A percentile compares a stretch with the other conserved stretches of the same genome.
Conservation (phyloP, 345 rosid species). For the Hevea brasiliensis region DNA sequence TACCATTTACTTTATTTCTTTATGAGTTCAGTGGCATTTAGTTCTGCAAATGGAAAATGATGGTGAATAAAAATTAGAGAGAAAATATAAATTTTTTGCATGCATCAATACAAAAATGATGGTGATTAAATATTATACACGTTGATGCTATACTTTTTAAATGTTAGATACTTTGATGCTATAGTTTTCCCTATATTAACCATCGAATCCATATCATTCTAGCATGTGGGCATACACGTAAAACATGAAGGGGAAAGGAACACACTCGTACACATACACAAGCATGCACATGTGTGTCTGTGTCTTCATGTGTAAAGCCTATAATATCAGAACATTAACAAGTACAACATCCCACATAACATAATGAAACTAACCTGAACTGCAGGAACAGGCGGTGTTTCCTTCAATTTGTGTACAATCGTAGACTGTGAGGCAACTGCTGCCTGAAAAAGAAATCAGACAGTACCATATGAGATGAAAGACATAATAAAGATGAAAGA, state of each 20-base stretch:
- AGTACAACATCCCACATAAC: conserved; percentile 6
- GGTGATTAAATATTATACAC: no score
- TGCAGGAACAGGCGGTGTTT: conserved; percentile 38
- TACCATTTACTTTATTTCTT: background rate
- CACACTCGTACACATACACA: background rate
- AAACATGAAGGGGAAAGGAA: background rate
- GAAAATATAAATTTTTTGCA: background rate
- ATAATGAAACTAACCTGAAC: conserved; percentile 45
- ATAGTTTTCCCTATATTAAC: background rate
- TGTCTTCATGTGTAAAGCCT: background rate
- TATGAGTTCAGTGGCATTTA: no score
- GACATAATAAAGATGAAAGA: background rate
- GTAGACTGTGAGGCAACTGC: conserved; percentile 77
- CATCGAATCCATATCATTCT: conserved; percentile 1
- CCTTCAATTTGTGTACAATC: conserved; percentile 57
- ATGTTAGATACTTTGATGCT: no score
- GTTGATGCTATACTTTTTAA: background rate
- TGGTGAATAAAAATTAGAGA: background rate
- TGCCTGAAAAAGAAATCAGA: conserved; percentile 49
- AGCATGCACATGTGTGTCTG: background rate
- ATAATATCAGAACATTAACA: background rate
- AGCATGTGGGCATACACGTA: background rate
- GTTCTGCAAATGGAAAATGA: background rate
- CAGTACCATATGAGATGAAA: conserved; percentile 3
- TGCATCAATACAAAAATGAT: background rate